Conservation (phyloP, 352 stramenopile species). For the Elongisporangium undulatum region DNA sequence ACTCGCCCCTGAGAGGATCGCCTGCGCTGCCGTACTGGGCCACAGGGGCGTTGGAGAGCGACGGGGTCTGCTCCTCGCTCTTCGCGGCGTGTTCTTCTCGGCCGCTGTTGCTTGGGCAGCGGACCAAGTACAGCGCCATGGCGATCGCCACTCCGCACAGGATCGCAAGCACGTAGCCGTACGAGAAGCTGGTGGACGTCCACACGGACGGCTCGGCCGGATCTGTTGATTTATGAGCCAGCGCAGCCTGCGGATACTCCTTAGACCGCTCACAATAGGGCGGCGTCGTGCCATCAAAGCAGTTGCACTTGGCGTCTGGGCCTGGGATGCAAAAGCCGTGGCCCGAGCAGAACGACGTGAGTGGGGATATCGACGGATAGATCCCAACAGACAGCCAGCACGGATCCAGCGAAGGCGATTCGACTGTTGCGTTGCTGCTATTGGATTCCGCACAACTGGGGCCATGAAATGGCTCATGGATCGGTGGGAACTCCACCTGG, state of each 20-base stretch:
- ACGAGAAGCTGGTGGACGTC: not conserved
- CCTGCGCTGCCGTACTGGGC: not conserved
- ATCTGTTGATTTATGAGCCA: not conserved
- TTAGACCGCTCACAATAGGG: not conserved
- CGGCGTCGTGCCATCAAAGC: not conserved
- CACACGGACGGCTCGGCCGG: not conserved
- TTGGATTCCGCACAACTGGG: slow-evolving; percentile 1
- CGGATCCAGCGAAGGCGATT: slow-evolving; percentile 13
- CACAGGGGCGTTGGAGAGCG: not conserved
- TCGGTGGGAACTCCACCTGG: slow-evolving; percentile 8
- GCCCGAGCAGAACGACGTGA: slow-evolving; percentile 17
- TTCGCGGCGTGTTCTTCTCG: not conserved
- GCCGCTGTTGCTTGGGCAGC: not conserved
- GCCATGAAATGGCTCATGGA: slow-evolving; percentile 3
- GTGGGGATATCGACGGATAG: not conserved
- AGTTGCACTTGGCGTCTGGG: slow-evolving; percentile 1
- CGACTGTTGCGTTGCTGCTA: not conserved
- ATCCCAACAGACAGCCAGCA: slow-evolving; percentile 17
- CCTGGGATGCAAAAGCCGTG: slow-evolving; percentile 8
- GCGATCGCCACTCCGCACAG: not conserved
- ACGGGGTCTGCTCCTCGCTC: not conserved
- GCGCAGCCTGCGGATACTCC: not conserved
- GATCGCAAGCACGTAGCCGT: not conserved
- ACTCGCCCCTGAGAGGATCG: not conserved
- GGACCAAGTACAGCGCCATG: not conserved